Conservation (phyloP, 2,329 filamentous ascomycete genomes). For the Mycosphaerella sp. region DNA sequence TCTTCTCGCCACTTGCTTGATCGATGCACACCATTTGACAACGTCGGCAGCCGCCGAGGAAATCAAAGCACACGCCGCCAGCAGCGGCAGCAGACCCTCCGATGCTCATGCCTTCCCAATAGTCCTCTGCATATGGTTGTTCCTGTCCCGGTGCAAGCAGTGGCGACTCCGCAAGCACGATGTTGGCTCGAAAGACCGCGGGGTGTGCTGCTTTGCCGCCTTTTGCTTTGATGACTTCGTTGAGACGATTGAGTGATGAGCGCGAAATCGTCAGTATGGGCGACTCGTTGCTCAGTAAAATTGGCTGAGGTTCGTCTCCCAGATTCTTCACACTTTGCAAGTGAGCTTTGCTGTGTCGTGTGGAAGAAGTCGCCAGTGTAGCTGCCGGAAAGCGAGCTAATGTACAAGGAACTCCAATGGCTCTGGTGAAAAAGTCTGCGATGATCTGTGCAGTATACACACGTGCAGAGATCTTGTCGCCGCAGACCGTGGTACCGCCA, state of each 20-base stretch:
- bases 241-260: slow-evolving; percentile 72
- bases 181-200: slow-evolving; percentile 81
- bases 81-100: slow-evolving; percentile 36
- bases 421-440: slow-evolving; percentile 69
- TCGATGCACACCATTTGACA: slow-evolving; percentile 98
- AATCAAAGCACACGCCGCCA: slow-evolving; percentile 52
- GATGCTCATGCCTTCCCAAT: slow-evolving; percentile 64
- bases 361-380: slow-evolving; percentile 50
- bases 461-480: slow-evolving; percentile 66
- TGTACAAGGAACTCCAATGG: slow-evolving; percentile 71
- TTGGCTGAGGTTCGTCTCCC: slow-evolving; percentile 42
- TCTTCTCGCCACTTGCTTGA: slow-evolving; percentile 69
- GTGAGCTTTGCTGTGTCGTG: slow-evolving; percentile 66
- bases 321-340: slow-evolving; percentile 42
- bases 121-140: slow-evolving; percentile 70
- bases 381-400: slow-evolving; percentile 72
- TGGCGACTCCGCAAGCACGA: slow-evolving; percentile 59
- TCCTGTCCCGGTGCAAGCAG: slow-evolving; percentile 41
- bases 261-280: slow-evolving; percentile 80
- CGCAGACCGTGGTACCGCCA: slow-evolving; percentile 66
- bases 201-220: slow-evolving; percentile 61
- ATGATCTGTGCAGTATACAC: slow-evolving; percentile 62
- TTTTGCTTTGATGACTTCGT: slow-evolving; percentile 60
- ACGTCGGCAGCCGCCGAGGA: slow-evolving; percentile 76
- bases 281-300: slow-evolving; percentile 86